Base-by-base conservation (phyloP, 495 filamentous ascomycete genomes). In the Aspergillus indologenus region DNA sequence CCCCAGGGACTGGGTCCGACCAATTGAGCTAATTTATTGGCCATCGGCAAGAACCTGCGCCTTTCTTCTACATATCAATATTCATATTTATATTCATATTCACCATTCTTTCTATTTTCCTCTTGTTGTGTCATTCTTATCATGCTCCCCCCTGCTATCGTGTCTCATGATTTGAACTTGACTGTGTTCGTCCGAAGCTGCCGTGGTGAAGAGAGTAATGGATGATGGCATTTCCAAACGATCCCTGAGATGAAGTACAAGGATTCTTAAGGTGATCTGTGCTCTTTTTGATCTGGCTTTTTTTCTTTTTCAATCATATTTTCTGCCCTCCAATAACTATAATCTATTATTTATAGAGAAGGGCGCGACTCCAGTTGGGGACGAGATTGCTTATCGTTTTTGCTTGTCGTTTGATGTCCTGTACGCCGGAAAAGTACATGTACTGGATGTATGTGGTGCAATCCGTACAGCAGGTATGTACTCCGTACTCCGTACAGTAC, bases 21-120 rank as follows among this genome's bases (percentile, higher is more conserved):
- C 48, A 51, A 51, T 51, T 51, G 48, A 31, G 48, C 48, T 24
- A 9, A 51, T 51, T 19, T 23, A 51, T 31, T 31, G 48, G 48
- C 29, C 23, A 9, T 29, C 48, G 9, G 24, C 29, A 29, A 31
- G 23, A 51, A 24, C 15, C 48, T 18, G 17, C n/a, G 17, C 8
- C 23, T 31, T 8, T 51, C 17, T 18, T 29, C 43, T 43, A 20
- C 40, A 40, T 21, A 21, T 19, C 40, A 19, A 14, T 43, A 21
- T 43, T 14, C 2, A 19, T 3, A 1, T 54, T 18, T 50, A 1
- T 29, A 29, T 7, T 9, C 26, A 3, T 29, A 29, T 29, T 29
- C 26, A 4, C 26, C 9, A 29, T 29, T 29, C 26, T n/a, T n/a
- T n/a, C n/a, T n/a, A n/a, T n/a, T n/a, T 49, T 49, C 46, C 15